Conservation (phyloP, 495 filamentous ascomycete species). For the Daldinia bambusicola region DNA sequence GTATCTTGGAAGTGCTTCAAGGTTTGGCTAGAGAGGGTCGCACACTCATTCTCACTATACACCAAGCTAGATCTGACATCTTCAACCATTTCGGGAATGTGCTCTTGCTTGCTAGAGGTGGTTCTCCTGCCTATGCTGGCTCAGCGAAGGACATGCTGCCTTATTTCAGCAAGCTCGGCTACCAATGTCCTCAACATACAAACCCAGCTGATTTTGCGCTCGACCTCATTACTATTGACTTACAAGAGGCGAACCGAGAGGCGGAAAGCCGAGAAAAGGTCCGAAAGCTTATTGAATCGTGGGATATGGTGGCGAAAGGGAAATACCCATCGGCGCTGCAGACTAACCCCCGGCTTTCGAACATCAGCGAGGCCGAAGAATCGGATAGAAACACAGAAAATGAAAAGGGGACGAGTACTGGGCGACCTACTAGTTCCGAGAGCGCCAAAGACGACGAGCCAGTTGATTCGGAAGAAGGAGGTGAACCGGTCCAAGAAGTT, state of each 20-base stretch:
- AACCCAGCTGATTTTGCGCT: slow-evolving; percentile 82
- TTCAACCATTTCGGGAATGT: slow-evolving; percentile 76
- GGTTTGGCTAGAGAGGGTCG: slow-evolving; percentile 77
- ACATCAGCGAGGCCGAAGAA: slow-evolving; percentile 41
- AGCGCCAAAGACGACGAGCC: not conserved
- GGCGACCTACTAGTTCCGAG: not conserved
- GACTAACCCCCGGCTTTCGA: slow-evolving; percentile 18
- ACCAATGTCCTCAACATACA: slow-evolving; percentile 70
- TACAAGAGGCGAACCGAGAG: slow-evolving; percentile 70
- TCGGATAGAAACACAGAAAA: slow-evolving; percentile 10
- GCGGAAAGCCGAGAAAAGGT: slow-evolving; percentile 68
- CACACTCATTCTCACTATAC: slow-evolving; percentile 77
- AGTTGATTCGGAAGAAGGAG: slow-evolving; percentile 9
- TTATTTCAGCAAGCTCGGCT: slow-evolving; percentile 68
- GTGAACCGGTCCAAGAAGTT: slow-evolving; percentile 11
- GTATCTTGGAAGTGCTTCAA: slow-evolving; percentile 75
- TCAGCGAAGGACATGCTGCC: slow-evolving; percentile 70
- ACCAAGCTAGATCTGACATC: slow-evolving; percentile 77
- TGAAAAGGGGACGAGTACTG: not conserved
- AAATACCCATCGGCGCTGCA: not conserved
- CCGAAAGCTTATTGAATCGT: slow-evolving; percentile 64
- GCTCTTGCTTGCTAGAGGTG: slow-evolving; percentile 74
- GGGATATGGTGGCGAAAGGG: slow-evolving; percentile 43
- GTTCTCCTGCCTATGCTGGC: slow-evolving; percentile 72
- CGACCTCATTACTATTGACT: slow-evolving; percentile 77